Evolutionary conservation across 805 yeast genomes (phyloP), one percentile per base, ranked within the genome.

Genomic region (Yamadazyma philogaea): DNA sequence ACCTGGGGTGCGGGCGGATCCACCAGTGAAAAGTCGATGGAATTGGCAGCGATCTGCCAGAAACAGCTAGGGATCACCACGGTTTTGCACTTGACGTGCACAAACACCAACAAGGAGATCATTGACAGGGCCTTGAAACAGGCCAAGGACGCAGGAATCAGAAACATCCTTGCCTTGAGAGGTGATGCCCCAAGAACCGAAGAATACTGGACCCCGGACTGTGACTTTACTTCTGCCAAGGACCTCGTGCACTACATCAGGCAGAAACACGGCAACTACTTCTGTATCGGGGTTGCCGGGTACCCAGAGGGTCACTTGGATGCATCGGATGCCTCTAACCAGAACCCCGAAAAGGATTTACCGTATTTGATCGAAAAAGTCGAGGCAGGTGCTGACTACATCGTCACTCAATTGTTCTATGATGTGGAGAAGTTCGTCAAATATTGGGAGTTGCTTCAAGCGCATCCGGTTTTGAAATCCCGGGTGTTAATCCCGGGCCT

Each of bases 1-100:
- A 93, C 99, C 0, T 93, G 98, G 97, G 99, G 98, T 26, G 98
- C 99, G 4, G 98, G 98, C 31, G 99, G 99, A 2, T 81, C 95
- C 4, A 88, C 97, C 7, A 80, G 91, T 36, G 84, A 79, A 37
- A 89, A 88, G 66, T 87, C 96, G 0, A 63, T 93, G 45, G 91
- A 87, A 34, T 70, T 93, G 44, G 96, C 96, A 1, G 70, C 78
- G 18, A 75, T 86, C 2, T 84, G 95, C 52, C 87, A 85, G 54
- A 66, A 75, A 35, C 87, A 82, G 37, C 71, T 90, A 45, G 83
- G 84, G 3, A 66, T 91, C n/a, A 88, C 96, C 3, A 88, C 96
- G 0, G 90, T 96, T 51, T 74, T 95, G 68, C 99, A 93, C 61
- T 69, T 93, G 61, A 93, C 99, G 0, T 93, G 99, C 64, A 95